Evolutionary conservation across 169 alveolate species (phyloP).

Genomic region (Plasmodium gallinaceum): DNA sequence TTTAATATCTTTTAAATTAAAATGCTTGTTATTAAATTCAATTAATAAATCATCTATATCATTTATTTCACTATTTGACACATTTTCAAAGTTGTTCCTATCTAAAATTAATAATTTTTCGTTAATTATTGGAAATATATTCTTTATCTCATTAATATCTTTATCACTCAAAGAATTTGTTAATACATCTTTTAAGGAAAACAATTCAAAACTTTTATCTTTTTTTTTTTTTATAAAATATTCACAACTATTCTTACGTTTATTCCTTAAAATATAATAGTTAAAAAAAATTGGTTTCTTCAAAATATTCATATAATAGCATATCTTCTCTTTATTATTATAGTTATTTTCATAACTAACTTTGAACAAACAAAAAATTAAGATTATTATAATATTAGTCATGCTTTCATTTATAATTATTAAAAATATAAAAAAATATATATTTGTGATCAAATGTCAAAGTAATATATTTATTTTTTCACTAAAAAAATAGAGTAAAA

Average conservation of each 20-base stretch:
- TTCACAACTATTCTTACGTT: background rate
- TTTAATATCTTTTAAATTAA: slow-evolving; percentile 49
- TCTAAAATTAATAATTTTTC: slow-evolving; percentile 33
- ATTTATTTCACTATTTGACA: slow-evolving; percentile 7
- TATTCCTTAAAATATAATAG: slow-evolving; percentile 27
- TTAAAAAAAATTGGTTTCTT: slow-evolving; percentile 22
- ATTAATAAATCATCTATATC: slow-evolving; percentile 40
- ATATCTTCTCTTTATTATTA: slow-evolving; percentile 14
- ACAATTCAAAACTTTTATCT: background rate
- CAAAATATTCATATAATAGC: slow-evolving; percentile 28
- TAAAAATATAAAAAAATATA: background rate
- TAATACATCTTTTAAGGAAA: slow-evolving; percentile 40
- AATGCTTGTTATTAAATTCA: slow-evolving; percentile 50
- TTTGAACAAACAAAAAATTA: slow-evolving; percentile 22
- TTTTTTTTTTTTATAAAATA: background rate
- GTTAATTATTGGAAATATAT: slow-evolving; percentile 35
- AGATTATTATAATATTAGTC: slow-evolving; percentile 8
- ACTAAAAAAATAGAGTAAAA: too few species aligned
- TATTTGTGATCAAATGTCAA: too few species aligned
- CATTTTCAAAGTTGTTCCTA: background rate
- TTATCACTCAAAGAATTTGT: slow-evolving; percentile 17
- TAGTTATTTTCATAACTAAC: slow-evolving; percentile 4
- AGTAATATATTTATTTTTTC: too few species aligned
- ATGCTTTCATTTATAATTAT: slow-evolving; percentile 18
- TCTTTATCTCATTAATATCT: slow-evolving; percentile 37